phyloP scores from a whole-genome alignment of 2,329 filamentous ascomycete genomes.

The Stachybotrys chartarum region DNA sequence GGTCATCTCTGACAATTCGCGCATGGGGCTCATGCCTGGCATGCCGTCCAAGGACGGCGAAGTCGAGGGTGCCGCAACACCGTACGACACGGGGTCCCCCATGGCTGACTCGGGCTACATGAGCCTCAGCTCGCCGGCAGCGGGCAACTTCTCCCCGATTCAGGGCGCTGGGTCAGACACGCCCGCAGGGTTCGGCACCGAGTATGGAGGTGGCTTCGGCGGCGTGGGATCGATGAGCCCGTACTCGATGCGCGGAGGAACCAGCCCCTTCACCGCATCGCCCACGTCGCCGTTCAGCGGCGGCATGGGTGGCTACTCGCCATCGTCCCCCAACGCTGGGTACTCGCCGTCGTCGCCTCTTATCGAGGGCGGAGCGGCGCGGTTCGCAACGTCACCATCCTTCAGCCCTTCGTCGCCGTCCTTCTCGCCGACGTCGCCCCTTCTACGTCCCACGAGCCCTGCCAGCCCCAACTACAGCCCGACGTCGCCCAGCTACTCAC shows the following conservation, averaged over 20 bases:
- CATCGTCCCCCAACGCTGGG: constrained; percentile 63
- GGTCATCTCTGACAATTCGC: constrained; percentile 85
- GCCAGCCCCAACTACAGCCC: constrained; percentile 57
- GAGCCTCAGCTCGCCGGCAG: constrained; percentile 55
- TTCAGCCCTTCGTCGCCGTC: constrained; percentile 59
- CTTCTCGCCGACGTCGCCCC: constrained; percentile 56
- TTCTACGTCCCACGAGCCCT: constrained; percentile 46
- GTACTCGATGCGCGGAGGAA: constrained; percentile 50
- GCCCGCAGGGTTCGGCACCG: constrained; percentile 57
- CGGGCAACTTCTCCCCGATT: constrained; percentile 69
- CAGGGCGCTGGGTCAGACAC: constrained; percentile 66
- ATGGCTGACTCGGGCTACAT: constrained; percentile 65
- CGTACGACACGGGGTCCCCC: constrained; percentile 83
- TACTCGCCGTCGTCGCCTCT: constrained; percentile 74
- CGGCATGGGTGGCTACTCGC: constrained; percentile 59
- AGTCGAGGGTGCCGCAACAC: constrained; percentile 80
- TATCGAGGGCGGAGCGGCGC: constrained; percentile 44
- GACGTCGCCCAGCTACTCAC: constrained; percentile 59
- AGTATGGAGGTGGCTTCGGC: constrained; percentile 48
- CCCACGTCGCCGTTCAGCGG: constrained; percentile 56
- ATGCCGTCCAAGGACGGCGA: constrained; percentile 70
- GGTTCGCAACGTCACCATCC: constrained; percentile 52
- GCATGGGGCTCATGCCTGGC: constrained; percentile 73
- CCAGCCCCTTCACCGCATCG: constrained; percentile 70
- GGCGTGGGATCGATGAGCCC: constrained; percentile 52